Evolutionary conservation across 805 yeast genomes (phyloP), one percentile per base, ranked within the genome.

Genomic region (Sugiyamaella mastotermitis): DNA sequence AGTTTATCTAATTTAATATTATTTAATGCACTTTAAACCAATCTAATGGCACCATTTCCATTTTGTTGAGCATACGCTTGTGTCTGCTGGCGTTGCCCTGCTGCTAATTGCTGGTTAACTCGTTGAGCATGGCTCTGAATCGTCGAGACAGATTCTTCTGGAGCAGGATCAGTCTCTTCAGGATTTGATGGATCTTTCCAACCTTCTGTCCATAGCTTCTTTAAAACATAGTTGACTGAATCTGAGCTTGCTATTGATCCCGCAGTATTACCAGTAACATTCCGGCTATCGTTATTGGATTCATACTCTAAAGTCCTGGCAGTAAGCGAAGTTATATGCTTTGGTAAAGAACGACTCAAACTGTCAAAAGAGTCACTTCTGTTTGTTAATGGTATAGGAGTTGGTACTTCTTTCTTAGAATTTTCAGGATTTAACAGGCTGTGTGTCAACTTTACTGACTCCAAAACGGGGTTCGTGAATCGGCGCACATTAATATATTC

Each of bases 401-500:
- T n/a, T n/a, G n/a, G n/a, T n/a, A n/a, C n/a, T 27, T 17, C 7
- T 15, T 27, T 27, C 18, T 27, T 27, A 7, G 17, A 7, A 10
- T 27, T 27, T 27, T 27, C 17, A n/a, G n/a, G n/a, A n/a, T n/a
- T n/a, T n/a, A n/a, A n/a, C n/a, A n/a, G n/a, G n/a, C n/a, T n/a
- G n/a, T n/a, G n/a, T n/a, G n/a, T n/a, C 6, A 27, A 10, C 14
- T 14, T 9, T 7, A 27, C 30, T 6, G 30, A 27, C 33, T 76
- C 82, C 4, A 73, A 71, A 2, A 83, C 61, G 1, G 95, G 94
- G 47, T 84, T 84, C 27, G 65, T 62, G 57, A 79, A 74, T 43
- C 92, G 66, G 52, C 87, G 63, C 0, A 82, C 78, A 47, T 74
- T 80, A 30, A 78, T 63, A 47, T 78, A 82, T 52, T 84, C 94